Base-by-base conservation (phyloP, 2,329 filamentous ascomycete species). In the Ceratocystis huliohia region DNA sequence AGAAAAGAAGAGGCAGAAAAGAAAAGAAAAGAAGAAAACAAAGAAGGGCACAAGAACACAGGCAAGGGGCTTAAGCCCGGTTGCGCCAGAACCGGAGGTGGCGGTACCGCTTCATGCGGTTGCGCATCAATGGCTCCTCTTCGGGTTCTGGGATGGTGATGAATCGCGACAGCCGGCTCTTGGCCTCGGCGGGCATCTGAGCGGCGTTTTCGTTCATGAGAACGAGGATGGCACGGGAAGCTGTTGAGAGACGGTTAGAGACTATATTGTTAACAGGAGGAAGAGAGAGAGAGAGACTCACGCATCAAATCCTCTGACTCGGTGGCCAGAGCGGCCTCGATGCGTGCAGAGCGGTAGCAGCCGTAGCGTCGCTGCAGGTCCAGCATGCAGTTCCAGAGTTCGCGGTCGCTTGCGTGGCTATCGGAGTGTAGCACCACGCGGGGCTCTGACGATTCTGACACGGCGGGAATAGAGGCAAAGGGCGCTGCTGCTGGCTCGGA, bases 321-420 rank as follows among this genome's bases (percentile, higher is more conserved):
- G 3, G 78, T 75, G 0, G 77, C 76, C 53, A 75, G 75, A 0
- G 79, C 79, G 53, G 80, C 74, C 62, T 79, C 77, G 71, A 81
- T 80, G 41, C 79, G 72, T 15, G 79, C 77, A 20, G 79, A 81
- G 33, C 77, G 79, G 69, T 81, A 81, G 72, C 79, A 81, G 5
- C 76, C 76, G 64, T 79, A 81, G 4, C 72, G 74, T 68, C 74
- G 73, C 71, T 81, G 79, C 7, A 81, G 73, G 61, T 77, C 75
- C 1, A 81, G 74, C 79, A 81, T 81, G 69, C 78, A 79, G 62
- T 73, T 71, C 79, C 79, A 81, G 2, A 81, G 71, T 45, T 76
- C 74, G 22, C 56, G 53, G 56, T 68, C 67, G 10, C 41, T 30
- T 25, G 61, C 65, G 13, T 33, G 10, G 44, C 45, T n/a, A 22